Percentiles rank a stretch among this genome's conserved stretches.
Evolutionary conservation across 768 basidiomycete genomes (phyloP).

Genomic region (Lactarius pseudohatsudake): DNA sequence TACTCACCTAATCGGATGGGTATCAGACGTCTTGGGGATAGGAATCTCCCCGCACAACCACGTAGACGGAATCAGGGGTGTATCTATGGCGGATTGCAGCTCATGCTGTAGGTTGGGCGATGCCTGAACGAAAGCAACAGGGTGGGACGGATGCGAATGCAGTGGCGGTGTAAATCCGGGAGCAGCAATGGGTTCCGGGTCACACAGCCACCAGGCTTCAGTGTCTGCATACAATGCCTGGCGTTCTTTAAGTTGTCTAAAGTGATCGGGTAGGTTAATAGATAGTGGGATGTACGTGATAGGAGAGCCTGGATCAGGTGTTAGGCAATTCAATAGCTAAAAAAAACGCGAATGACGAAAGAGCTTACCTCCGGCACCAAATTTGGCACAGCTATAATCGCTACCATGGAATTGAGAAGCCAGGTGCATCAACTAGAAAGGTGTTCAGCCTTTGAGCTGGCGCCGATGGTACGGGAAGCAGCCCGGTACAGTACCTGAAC

Average conservation of each 20-base stretch:
- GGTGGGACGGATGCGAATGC: constrained; percentile 12
- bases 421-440: constrained; percentile 27
- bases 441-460: not conserved
- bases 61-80: constrained; percentile 28
- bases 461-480: not conserved
- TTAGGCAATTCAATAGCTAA: not conserved
- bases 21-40: constrained; percentile 28
- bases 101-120: constrained; percentile 31
- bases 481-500: constrained; percentile 25
- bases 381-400: constrained; percentile 29
- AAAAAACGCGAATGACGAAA: not conserved
- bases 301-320: constrained; percentile 21
- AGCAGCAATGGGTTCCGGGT: constrained; percentile 1
- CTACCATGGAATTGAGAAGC: constrained; percentile 31
- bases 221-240: constrained; percentile 26
- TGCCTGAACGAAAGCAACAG: constrained; percentile 12
- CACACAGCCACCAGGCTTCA: constrained; percentile 29
- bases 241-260: constrained; percentile 26
- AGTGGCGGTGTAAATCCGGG: constrained; percentile 1
- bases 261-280: constrained; percentile 29
- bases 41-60: constrained; percentile 21
- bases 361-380: constrained; percentile 27
- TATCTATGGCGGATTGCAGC: constrained; percentile 32
- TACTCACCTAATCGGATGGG: constrained; percentile 29
- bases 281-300: constrained; percentile 28